Base-by-base conservation (phyloP, 23 red algal genomes). In the Agarophyton chilense region DNA sequence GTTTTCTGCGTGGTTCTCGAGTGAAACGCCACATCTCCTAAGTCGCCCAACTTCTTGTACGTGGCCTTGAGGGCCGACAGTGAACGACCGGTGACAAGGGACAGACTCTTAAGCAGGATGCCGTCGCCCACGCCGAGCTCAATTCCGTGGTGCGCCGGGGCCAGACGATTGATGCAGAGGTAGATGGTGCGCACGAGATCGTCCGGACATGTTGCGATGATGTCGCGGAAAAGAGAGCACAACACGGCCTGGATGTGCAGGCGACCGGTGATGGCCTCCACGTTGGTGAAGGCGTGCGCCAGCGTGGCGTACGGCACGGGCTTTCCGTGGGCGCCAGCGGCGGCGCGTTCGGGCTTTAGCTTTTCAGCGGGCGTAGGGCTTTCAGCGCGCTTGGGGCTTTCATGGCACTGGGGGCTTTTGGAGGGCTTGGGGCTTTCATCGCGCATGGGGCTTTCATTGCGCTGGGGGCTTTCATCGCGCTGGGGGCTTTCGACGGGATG, bases 111-210 rank as follows among this genome's bases (percentile, higher is more conserved):
- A 2, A 99, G 50, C 32, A 99, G 53, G 26, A 94, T 93, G 36
- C 73, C 65, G 24, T 99, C 97, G 40, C 97, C 97, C 19, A 96
- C 90, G 41, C 94, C 94, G 22, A 95, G 84, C 56, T 99, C 97
- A 19, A 99, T 66, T 32, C 97, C 97, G 60, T 96, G 89, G 47
- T 99, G 97, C 32, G 97, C 93, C 21, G 97, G 84, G 44, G 91
- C 97, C 25, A 99, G 80, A 28, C 61, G 45, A 61, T 95, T 95
- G 72, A 78, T 83, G 51, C 93, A 95, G 42, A 99, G 52, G 51
- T 99, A 99, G 35, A 99, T 88, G 31, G 86, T 56, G 22, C 71
- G 83, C 22, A 96, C 71, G 31, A 99, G 64, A 62, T 99, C 97
- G 13, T 92, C 81, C 21, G 97, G 97, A 13, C 93, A 91, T 24